These are phyloP conservation scores for Primulina huaijiensis DNA, from an alignment of 257 asterid genomes.

Conservation along the genomic window DNA sequence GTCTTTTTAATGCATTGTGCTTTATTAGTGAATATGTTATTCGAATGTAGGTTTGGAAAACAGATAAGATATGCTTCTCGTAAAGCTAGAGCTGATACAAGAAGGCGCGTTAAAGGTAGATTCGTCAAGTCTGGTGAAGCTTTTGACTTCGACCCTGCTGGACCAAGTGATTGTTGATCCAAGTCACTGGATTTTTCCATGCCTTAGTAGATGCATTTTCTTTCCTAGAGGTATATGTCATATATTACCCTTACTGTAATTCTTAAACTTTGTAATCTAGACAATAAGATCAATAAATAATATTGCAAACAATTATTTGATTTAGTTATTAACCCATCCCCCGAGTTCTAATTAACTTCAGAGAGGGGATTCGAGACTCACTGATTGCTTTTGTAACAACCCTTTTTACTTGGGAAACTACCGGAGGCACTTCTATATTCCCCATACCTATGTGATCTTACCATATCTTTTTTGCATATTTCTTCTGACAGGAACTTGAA, in stretches of 20 bases:
- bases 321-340: too few species aligned
- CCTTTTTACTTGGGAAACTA: too few species aligned
- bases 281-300: not conserved
- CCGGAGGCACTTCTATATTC: too few species aligned
- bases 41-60: slow-evolving; percentile 63
- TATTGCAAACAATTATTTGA: not conserved
- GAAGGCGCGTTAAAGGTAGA: slow-evolving; percentile 88
- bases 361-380: too few species aligned
- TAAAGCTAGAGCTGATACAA: slow-evolving; percentile 87
- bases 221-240: not conserved
- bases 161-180: slow-evolving; percentile 35
- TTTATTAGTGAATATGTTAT: not conserved
- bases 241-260: not conserved
- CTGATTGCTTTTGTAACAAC: too few species aligned
- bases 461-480: not conserved
- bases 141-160: slow-evolving; percentile 50
- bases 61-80: slow-evolving; percentile 91
- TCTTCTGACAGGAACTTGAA: not conserved
- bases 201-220: not conserved
- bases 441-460: too few species aligned
- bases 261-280: not conserved
- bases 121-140: slow-evolving; percentile 83
- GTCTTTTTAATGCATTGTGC: not conserved
- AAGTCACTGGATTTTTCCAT: not conserved
- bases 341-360: not conserved